phyloP scores from a whole-genome alignment of 495 filamentous ascomycete genomes.

The Podospora didyma region DNA sequence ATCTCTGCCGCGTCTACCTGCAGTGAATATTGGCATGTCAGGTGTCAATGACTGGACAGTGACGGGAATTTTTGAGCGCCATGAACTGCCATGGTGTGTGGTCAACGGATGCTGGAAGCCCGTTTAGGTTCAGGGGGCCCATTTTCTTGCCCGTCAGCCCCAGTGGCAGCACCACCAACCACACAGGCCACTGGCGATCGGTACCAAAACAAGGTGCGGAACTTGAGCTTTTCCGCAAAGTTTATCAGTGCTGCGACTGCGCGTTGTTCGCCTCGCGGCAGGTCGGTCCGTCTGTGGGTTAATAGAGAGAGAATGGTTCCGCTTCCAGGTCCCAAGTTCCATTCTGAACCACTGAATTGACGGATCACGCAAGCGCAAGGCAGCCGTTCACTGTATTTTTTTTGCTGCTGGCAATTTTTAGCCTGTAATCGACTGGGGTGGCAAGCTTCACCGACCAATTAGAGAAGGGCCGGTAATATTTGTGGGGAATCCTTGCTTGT shows the following conservation, averaged over 20 bases:
- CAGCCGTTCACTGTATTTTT: too few species aligned
- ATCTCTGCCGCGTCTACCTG: background rate
- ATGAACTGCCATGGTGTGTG: background rate
- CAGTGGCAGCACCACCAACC: background rate
- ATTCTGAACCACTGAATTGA: too few species aligned
- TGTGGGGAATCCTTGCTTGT: constrained; percentile 4
- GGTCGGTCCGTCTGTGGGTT: background rate
- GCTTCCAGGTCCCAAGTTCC: too few species aligned
- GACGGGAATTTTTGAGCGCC: background rate
- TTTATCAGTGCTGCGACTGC: background rate
- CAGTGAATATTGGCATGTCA: background rate
- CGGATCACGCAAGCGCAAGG: too few species aligned
- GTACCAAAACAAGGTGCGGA: background rate
- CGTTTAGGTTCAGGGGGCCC: constrained; percentile 1
- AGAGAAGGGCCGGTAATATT: background rate
- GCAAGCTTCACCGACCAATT: background rate
- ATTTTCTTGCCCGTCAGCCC: background rate
- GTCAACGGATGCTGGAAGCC: constrained; percentile 3
- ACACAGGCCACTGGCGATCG: background rate
- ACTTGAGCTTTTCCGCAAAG: background rate
- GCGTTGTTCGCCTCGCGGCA: background rate
- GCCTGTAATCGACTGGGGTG: background rate
- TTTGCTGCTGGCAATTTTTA: constrained; percentile 7
- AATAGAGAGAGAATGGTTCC: background rate
- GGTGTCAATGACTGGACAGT: background rate